Evolutionary conservation across 2,329 filamentous ascomycete species (phyloP), one percentile per base, ranked within the genome.

Genomic region (Claviceps sorghi): DNA sequence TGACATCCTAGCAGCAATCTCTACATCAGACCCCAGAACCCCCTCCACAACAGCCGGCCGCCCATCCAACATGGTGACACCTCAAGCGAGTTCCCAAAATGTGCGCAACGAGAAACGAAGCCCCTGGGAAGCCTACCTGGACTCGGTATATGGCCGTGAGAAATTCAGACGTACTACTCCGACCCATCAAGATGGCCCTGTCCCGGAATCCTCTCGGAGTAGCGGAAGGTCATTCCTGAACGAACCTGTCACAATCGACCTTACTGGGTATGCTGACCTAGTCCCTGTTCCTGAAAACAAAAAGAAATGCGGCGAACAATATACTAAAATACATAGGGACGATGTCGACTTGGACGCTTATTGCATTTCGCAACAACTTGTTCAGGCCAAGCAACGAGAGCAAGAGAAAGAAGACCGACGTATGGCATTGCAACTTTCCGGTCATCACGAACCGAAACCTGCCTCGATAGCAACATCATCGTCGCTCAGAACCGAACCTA

Each of bases 181-280:
- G 11, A 49, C 45, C 22, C 54, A 53, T 2, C 32, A 22, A 43
- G 46, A 19, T 45, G 41, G 29, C 17, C 38, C 3, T 5, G 40
- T 38, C 34, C 21, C 44, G 15, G 22, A 26, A 19, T 46, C 49
- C 43, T 51, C 34, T 26, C 40, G 38, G 19, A 2, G 45, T 36
- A 9, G 30, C 43, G 49, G 48, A 49, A 30, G 54, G 41, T 51
- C 51, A 29, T 29, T 17, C 30, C 36, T 17, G 26, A 22, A 19
- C 55, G 55, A 50, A n/a, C 40, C 51, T 21, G 36, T 61, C 21
- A 51, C 71, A 38, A 70, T 72, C 52, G 70, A 73, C 58, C 65
- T 73, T 58, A 73, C 69, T 56, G 69, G 68, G 65, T 69, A 65
- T 54, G 62, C 55, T 38, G 15, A n/a, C 15, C 36, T 36, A 13